These are phyloP conservation scores for Candida pseudoviswanathii DNA, from an alignment of 1,139 yeast genomes.

Conservation along the genomic window DNA sequence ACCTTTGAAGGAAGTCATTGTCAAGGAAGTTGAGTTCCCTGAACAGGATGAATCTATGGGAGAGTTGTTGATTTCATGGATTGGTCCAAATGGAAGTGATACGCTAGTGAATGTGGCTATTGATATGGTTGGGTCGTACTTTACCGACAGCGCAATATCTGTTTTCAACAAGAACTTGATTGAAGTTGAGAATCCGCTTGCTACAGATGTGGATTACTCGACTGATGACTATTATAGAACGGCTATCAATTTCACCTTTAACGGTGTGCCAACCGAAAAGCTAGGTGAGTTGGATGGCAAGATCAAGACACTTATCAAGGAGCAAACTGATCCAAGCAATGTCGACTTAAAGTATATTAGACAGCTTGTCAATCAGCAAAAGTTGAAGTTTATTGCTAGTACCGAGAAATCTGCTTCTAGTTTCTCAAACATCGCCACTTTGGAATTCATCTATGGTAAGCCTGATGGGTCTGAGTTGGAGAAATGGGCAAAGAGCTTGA, in stretches of 20 bases:
- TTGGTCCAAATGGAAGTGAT: conserved; percentile 71
- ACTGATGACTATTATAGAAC: conserved; percentile 72
- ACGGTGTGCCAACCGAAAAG: conserved; percentile 76
- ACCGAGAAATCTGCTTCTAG: conserved; percentile 68
- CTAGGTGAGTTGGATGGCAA: conserved; percentile 54
- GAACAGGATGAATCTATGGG: conserved; percentile 88
- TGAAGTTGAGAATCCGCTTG: conserved; percentile 81
- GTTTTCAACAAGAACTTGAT: conserved; percentile 68
- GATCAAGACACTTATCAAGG: conserved; percentile 51
- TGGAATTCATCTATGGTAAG: conserved; percentile 80
- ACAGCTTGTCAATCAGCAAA: conserved; percentile 67
- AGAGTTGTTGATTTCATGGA: conserved; percentile 74
- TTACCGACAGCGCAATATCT: conserved; percentile 75
- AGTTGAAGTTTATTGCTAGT: conserved; percentile 60
- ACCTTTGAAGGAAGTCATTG: conserved; percentile 42
- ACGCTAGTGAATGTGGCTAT: conserved; percentile 62
- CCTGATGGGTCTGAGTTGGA: conserved; percentile 59
- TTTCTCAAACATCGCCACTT: conserved; percentile 68
- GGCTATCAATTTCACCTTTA: conserved; percentile 57
- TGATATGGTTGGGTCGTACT: conserved; percentile 71
- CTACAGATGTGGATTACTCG: conserved; percentile 68
- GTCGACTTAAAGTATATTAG: conserved; percentile 68
- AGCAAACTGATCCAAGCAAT: conserved; percentile 48
- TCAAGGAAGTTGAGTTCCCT: conserved; percentile 72
- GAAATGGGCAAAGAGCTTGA: conserved; percentile 54